A percentile compares a stretch with the other conserved stretches of the same genome.
These are phyloP conservation scores for Vitis rupestris DNA, from an alignment of 164 flowering plant genomes.

Conservation along the genomic window DNA sequence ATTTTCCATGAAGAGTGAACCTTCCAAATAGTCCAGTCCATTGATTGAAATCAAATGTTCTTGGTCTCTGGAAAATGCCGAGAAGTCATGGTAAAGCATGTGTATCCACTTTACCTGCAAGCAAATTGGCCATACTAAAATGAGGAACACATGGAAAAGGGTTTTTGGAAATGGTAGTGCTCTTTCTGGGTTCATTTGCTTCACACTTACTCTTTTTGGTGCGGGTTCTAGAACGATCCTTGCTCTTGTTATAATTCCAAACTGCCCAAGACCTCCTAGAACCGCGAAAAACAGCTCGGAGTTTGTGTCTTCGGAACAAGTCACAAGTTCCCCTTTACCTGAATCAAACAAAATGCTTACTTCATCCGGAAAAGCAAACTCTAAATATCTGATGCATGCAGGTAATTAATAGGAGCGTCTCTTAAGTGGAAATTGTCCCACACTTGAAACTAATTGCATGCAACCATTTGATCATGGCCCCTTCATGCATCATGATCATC, in stretches of 20 bases:
- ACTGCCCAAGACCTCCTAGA: conserved; percentile 93
- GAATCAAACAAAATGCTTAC: conserved; percentile 1
- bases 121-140: not conserved
- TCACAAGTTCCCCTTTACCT: conserved; percentile 78
- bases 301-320: conserved; percentile 57
- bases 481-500: no score
- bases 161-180: no score
- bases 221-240: conserved; percentile 65
- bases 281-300: conserved; percentile 72
- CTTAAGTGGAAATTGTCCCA: no score
- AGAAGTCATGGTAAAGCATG: conserved; percentile 63
- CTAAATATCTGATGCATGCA: not conserved
- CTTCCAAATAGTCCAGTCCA: conserved; percentile 68
- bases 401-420: no score
- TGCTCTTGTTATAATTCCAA: conserved; percentile 88
- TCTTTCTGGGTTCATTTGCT: no score
- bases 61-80: conserved; percentile 61
- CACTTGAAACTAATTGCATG: no score
- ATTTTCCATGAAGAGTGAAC: conserved; percentile 41
- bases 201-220: conserved; percentile 65
- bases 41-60: conserved; percentile 52
- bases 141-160: not conserved
- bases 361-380: not conserved
- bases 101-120: conserved; percentile 73
- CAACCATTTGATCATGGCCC: no score